A percentile compares a stretch with the other conserved stretches of the same genome.
These are phyloP conservation scores for Emydomyces testavorans DNA, from an alignment of 2,329 filamentous ascomycete species.

Conservation along the genomic window DNA sequence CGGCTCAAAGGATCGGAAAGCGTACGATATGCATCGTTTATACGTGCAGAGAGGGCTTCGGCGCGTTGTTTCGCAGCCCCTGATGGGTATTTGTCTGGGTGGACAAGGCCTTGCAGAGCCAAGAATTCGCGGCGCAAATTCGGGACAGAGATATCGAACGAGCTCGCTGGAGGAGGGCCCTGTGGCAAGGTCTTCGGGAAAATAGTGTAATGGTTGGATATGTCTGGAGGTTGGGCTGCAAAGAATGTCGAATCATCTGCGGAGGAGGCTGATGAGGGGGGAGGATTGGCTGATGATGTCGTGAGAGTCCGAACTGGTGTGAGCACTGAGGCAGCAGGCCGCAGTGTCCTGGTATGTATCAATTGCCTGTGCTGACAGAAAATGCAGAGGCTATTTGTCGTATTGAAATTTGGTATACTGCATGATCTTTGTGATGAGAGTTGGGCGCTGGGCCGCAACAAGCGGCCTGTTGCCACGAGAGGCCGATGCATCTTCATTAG, in stretches of 20 bases:
- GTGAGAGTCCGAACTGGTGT: not conserved
- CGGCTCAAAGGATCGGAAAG: conserved; percentile 64
- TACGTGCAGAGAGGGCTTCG: conserved; percentile 65
- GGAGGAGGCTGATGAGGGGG: not conserved
- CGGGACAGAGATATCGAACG: conserved; percentile 61
- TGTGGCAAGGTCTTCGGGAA: conserved; percentile 68
- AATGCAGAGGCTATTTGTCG: conserved; percentile 3
- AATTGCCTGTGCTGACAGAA: conserved; percentile 2
- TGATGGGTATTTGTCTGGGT: conserved; percentile 39
- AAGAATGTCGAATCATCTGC: not conserved
- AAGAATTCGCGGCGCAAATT: conserved; percentile 76
- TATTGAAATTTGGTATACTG: not conserved
- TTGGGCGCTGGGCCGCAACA: not conserved
- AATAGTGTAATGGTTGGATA: conserved; percentile 66
- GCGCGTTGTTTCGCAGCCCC: conserved; percentile 46
- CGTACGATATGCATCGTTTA: conserved; percentile 88
- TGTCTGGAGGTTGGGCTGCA: conserved; percentile 23
- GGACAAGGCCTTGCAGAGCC: conserved; percentile 54
- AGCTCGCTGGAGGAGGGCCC: conserved; percentile 65
- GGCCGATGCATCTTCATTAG: conserved; percentile 2
- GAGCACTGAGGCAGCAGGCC: not conserved
- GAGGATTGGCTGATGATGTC: not conserved
- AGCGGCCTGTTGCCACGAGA: not conserved
- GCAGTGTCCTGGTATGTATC: not conserved
- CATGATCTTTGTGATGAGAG: not conserved